Base-by-base conservation (phyloP, 129 eudicot genomes). In the Cynara cardunculus region DNA sequence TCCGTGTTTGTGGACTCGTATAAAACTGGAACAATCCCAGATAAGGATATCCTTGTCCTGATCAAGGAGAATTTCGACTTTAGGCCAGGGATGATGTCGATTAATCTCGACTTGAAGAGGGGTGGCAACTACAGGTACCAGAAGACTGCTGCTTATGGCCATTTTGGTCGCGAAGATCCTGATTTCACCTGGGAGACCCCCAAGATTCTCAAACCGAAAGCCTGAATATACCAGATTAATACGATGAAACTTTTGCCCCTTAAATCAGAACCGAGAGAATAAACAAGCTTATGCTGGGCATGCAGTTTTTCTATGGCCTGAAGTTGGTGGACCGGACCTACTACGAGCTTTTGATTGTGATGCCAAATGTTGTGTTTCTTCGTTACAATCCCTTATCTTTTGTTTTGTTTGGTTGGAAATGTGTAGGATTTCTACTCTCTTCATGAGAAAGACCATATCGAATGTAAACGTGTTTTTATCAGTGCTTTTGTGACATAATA, bases 161-260 rank as follows among this genome's bases (percentile, higher is more conserved):
- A 91, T 85, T 91, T 91, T 22, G 96, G 96, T 21, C 91, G 96
- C 16, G 93, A 91, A 4, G 96, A 89, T 74, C 89, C 93, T 0
- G 96, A 91, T 75, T 91, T 91, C 89, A 89, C 96, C 34, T 91
- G 96, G 96, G 96, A 91, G 90, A 89, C 93, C 71, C 86, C 84
- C 72, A 91, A 89, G 87, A 59, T 79, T 72, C 93, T 91, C 69
- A 89, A 89, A 77, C 91, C 91, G 11, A 91, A 91, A 78, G 91
- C 91, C 32, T 78, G 67, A 80, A 65, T 22, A 69, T 32, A 73
- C 24, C 65, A n/a, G 9, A 18, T n/a, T 72, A 8, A 37, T 41
- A 73, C 34, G 26, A 32, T 9, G 49, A 32, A 34, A 59, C 56
- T 56, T 73, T 79, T 69, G 70, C 46, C 73, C 72, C 18, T 44